Conservation (phyloP, 768 basidiomycete genomes). For the Tricholoma sp. region DNA sequence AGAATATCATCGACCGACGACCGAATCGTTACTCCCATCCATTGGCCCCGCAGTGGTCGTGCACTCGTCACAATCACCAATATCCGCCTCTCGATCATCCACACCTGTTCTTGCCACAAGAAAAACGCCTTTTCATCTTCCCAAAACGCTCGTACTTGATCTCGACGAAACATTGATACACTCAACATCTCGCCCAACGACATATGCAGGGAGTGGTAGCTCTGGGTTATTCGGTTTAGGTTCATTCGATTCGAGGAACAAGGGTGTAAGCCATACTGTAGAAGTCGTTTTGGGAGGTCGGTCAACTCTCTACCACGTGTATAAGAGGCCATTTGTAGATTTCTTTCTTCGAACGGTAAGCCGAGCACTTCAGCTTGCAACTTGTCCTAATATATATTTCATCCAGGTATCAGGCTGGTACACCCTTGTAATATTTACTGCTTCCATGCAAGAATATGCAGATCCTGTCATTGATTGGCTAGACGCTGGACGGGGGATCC, state of each 20-base stretch:
- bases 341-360: conserved; percentile 85
- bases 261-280: conserved; percentile 78
- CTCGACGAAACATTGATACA: conserved; percentile 98
- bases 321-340: conserved; percentile 97
- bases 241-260: conserved; percentile 49
- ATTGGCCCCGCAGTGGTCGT: conserved; percentile 10
- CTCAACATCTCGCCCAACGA: conserved; percentile 81
- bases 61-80: conserved; percentile 15
- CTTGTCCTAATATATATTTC: conserved; percentile 9
- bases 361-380: conserved; percentile 5
- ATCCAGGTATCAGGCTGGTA: conserved; percentile 94
- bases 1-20: conserved; percentile 2
- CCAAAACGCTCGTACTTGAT: conserved; percentile 95
- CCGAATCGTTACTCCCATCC: conserved; percentile 8
- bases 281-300: conserved; percentile 88
- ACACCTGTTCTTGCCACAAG: conserved; percentile 48
- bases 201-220: conserved; percentile 39
- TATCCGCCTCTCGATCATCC: conserved; percentile 34
- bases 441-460: conserved; percentile 98
- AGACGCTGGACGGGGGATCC: conserved; percentile 89
- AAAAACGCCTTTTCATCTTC: conserved; percentile 71
- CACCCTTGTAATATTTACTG: conserved; percentile 97
- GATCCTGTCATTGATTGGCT: conserved; percentile 99
- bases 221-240: conserved; percentile 60
- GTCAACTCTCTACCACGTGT: conserved; percentile 94